Base-by-base conservation (phyloP, 306 rosid genomes). In the Prunus fruticosa region DNA sequence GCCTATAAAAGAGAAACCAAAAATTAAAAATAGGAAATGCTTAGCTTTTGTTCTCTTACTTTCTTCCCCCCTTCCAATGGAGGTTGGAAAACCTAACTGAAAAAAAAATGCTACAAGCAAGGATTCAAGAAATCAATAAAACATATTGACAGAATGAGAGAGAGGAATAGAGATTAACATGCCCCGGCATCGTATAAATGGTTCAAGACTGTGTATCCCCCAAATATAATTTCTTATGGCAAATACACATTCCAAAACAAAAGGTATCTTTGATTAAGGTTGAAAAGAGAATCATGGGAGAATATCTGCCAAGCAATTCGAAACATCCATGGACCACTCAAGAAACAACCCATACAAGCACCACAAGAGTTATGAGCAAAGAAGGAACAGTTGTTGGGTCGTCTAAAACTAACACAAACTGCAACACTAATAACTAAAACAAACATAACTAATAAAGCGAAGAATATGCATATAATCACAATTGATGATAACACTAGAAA, bases 1-100 rank as follows among this genome's bases (percentile, higher is more conserved):
- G 93, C 97, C 99, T 96, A 76, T 70, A 85, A 51, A 75, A 61
- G 22, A 46, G 12, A 67, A 65, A 72, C 16, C 83, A 66, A 18
- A 78, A 57, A 15, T 3, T 52, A 3, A 73, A 64, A 18, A 64
- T 22, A 3, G 10, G 28, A 58, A 25, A 38, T 10, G 34, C 23
- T 61, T 38, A 5, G 34, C 27, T 58, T 63, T 3, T 54, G 60
- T 11, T 52, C 46, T 56, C 46, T 23, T 45, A 19, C 15, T 27
- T 43, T 43, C 41, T 46, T 60, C 45, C 63, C n/a, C 45, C 63
- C 20, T 20, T 30, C 58, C 58, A 58, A 66, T 38, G 78, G 10
- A 13, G 71, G 78, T 12, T 28, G 25, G 41, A 12, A 16, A 51
- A 41, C 63, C 52, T 15, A 19, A 30, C 2, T 4, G 18, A 34